Evolutionary conservation across 2,329 filamentous ascomycete species (phyloP).

Genomic region (Phaeophleospora eucalypticola): DNA sequence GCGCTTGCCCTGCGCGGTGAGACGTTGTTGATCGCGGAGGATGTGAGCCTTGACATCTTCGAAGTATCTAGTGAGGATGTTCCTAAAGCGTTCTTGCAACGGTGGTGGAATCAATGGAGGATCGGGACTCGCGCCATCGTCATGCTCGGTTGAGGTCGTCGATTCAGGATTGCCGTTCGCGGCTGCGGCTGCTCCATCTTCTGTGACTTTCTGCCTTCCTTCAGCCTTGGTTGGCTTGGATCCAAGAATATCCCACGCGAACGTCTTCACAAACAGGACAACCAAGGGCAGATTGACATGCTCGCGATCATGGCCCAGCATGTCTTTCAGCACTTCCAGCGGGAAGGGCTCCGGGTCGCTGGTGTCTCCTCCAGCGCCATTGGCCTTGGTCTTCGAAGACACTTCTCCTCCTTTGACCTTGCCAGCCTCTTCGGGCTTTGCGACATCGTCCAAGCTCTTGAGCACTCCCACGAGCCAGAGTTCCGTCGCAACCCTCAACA

Average conservation of each 20-base stretch:
- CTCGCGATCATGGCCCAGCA: slow-evolving; percentile 88
- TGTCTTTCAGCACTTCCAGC: slow-evolving; percentile 93
- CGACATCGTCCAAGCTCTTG: slow-evolving; percentile 70
- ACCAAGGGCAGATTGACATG: slow-evolving; percentile 86
- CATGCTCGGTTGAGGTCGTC: slow-evolving; percentile 50
- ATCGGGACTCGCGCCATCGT: slow-evolving; percentile 54
- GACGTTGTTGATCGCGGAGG: slow-evolving; percentile 83
- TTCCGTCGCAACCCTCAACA: slow-evolving; percentile 88
- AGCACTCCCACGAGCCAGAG: slow-evolving; percentile 90
- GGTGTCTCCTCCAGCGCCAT: slow-evolving; percentile 53
- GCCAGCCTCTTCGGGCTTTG: slow-evolving; percentile 61
- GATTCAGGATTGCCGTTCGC: slow-evolving; percentile 50
- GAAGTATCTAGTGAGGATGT: slow-evolving; percentile 80
- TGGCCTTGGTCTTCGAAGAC: slow-evolving; percentile 61
- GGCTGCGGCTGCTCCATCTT: slow-evolving; percentile 65
- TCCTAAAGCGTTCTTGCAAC: slow-evolving; percentile 79
- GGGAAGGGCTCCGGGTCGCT: slow-evolving; percentile 86
- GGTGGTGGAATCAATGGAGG: slow-evolving; percentile 71
- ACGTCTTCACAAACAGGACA: slow-evolving; percentile 92
- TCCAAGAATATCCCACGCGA: slow-evolving; percentile 91
- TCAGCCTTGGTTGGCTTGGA: slow-evolving; percentile 68
- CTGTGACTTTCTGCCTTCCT: slow-evolving; percentile 77
- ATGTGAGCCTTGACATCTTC: slow-evolving; percentile 89
- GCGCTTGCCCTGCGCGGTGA: slow-evolving; percentile 79
- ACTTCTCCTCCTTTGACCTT: slow-evolving; percentile 52